Percentiles rank a stretch among this genome's conserved stretches.
Conservation (phyloP, 148 eudicot species). For the Agrostemma githago region DNA sequence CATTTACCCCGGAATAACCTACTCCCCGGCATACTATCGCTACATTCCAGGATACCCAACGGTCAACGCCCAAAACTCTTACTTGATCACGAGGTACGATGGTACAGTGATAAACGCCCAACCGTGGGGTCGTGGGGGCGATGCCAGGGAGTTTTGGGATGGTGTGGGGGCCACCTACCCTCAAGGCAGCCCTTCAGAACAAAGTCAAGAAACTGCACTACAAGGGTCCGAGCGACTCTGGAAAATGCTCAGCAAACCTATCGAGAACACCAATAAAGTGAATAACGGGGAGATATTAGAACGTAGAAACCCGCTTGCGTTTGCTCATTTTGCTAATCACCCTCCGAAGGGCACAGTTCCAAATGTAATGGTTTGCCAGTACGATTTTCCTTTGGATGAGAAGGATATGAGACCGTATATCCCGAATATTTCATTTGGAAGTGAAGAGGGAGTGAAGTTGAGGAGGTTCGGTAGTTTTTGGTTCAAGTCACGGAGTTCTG, state of each 20-base stretch:
- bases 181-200: constrained; percentile 21
- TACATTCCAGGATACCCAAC: constrained; percentile 90
- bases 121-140: constrained; percentile 85
- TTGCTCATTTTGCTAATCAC: constrained; percentile 86
- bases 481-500: constrained; percentile 69
- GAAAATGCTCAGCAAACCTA: constrained; percentile 85
- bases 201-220: constrained; percentile 5
- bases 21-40: constrained; percentile 89
- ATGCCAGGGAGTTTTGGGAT: constrained; percentile 67
- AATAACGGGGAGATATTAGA: constrained; percentile 55
- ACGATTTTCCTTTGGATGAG: constrained; percentile 73
- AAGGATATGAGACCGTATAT: constrained; percentile 69
- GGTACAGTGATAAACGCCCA: constrained; percentile 86
- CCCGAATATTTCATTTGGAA: constrained; percentile 68
- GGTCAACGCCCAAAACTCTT: constrained; percentile 70
- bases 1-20: constrained; percentile 73
- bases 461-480: constrained; percentile 78
- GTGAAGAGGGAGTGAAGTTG: constrained; percentile 58
- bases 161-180: constrained; percentile 25
- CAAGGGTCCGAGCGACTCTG: constrained; percentile 72
- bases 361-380: constrained; percentile 89
- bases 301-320: constrained; percentile 78
- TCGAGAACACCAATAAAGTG: constrained; percentile 34
- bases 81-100: constrained; percentile 84
- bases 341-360: constrained; percentile 62